Evolutionary conservation across 1,139 yeast species (phyloP).

Genomic region (Diutina siamensis): DNA sequence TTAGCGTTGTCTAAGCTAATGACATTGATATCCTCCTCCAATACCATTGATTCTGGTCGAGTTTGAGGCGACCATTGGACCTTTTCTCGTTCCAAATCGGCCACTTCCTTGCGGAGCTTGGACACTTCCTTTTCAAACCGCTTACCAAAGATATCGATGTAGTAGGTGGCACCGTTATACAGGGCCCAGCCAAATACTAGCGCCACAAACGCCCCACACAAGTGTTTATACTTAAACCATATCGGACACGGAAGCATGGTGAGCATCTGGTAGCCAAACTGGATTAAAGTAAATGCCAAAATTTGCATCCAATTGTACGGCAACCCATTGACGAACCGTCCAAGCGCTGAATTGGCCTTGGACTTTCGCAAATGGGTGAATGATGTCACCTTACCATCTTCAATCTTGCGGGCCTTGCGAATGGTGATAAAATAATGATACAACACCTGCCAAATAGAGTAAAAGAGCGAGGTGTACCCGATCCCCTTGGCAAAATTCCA

Average conservation of each 20-base stretch:
- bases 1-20: neutral
- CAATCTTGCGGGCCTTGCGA: slow-evolving; percentile 65
- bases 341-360: slow-evolving; percentile 53
- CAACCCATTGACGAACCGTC: slow-evolving; percentile 68
- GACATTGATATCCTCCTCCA: neutral
- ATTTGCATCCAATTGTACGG: slow-evolving; percentile 80
- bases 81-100: slow-evolving; percentile 33
- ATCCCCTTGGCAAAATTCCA: slow-evolving; percentile 72
- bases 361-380: slow-evolving; percentile 74
- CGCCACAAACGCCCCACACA: slow-evolving; percentile 59
- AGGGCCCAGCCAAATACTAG: slow-evolving; percentile 69
- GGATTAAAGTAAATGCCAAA: slow-evolving; percentile 74
- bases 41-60: neutral
- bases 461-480: slow-evolving; percentile 70
- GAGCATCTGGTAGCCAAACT: slow-evolving; percentile 75
- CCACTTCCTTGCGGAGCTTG: slow-evolving; percentile 58
- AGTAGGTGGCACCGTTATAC: slow-evolving; percentile 91
- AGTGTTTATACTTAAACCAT: slow-evolving; percentile 61
- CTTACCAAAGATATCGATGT: slow-evolving; percentile 83
- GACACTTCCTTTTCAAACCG: slow-evolving; percentile 75
- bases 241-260: slow-evolving; percentile 87
- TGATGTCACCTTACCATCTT: slow-evolving; percentile 78
- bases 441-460: slow-evolving; percentile 81
- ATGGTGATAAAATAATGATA: slow-evolving; percentile 91
- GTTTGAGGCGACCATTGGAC: neutral